Evolutionary conservation across 129 eudicot species (phyloP).

Genomic region (Lonicera japonica): DNA sequence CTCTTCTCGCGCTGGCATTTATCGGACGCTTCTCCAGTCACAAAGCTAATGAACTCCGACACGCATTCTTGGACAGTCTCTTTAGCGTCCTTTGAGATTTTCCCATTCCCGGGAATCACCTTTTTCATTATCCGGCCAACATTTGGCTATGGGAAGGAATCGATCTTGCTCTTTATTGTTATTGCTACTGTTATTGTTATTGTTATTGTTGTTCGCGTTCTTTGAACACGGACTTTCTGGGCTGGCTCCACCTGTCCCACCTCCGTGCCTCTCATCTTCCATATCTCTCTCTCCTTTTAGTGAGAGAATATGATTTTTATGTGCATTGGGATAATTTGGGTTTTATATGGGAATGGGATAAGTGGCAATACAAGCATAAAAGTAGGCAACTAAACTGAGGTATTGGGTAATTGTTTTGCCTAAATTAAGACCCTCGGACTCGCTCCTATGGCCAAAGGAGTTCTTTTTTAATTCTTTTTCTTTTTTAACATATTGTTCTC

Average conservation of each 20-base stretch:
- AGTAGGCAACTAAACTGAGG: background rate
- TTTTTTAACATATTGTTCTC: too few relatives aligned
- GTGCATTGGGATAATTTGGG: background rate
- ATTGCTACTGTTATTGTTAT: background rate
- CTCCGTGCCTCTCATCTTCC: background rate
- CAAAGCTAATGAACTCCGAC: slow-evolving; percentile 14
- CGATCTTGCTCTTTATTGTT: background rate
- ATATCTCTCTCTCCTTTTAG: background rate
- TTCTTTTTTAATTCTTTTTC: too few relatives aligned
- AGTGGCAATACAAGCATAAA: background rate
- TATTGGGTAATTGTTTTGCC: background rate
- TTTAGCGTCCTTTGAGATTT: slow-evolving; percentile 10
- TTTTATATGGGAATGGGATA: background rate
- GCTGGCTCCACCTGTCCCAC: background rate
- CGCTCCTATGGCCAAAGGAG: too few relatives aligned
- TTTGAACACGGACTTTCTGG: background rate
- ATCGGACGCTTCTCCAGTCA: slow-evolving; percentile 7
- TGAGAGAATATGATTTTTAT: background rate
- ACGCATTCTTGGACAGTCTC: slow-evolving; percentile 10
- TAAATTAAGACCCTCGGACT: too few relatives aligned
- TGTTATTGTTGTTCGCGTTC: background rate
- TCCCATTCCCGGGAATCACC: background rate
- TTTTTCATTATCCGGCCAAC: slow-evolving; percentile 8
- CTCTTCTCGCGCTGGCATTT: slow-evolving; percentile 8
- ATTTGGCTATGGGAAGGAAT: slow-evolving; percentile 1